phyloP scores from a whole-genome alignment of 192 early-diverging fungal genomes.

The Kappamyces sp. region DNA sequence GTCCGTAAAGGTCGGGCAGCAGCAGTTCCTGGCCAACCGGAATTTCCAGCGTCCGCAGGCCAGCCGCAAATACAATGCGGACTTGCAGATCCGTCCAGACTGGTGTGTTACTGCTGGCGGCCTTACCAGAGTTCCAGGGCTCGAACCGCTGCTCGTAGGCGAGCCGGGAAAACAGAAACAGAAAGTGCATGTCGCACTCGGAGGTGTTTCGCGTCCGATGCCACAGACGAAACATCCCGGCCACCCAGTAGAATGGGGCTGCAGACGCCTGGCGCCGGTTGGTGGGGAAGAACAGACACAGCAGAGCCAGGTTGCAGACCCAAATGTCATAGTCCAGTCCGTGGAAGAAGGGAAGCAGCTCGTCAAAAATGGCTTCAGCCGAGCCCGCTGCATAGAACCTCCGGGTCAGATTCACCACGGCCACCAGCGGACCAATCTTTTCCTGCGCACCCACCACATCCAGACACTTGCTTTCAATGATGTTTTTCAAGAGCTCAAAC shows the following conservation, averaged over 20 bases:
- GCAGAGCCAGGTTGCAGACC: slow-evolving; percentile 40
- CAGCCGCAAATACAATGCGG: slow-evolving; percentile 53
- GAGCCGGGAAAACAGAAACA: slow-evolving; percentile 66
- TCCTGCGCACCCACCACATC: too few species aligned
- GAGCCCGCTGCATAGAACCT: too few species aligned
- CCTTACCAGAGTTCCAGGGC: slow-evolving; percentile 27
- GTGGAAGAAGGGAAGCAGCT: too few species aligned
- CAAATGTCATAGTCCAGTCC: too few species aligned
- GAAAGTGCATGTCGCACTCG: slow-evolving; percentile 62
- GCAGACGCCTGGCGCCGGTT: background rate
- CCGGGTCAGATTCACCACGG: too few species aligned
- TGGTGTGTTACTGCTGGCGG: too few species aligned
- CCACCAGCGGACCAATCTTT: too few species aligned
- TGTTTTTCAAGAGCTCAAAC: too few species aligned
- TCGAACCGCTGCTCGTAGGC: slow-evolving; percentile 35
- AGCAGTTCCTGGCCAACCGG: slow-evolving; percentile 26
- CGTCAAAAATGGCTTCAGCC: too few species aligned
- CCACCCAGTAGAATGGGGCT: slow-evolving; percentile 62
- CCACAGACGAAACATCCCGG: slow-evolving; percentile 82
- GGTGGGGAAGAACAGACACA: slow-evolving; percentile 69
- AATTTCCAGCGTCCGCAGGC: slow-evolving; percentile 27
- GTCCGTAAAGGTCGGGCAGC: too few species aligned
- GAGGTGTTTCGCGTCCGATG: slow-evolving; percentile 55
- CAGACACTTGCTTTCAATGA: too few species aligned
- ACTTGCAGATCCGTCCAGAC: slow-evolving; percentile 49